Base-by-base conservation (phyloP, 176 grass and related monocot species). In the Phoenix dactylifera region DNA sequence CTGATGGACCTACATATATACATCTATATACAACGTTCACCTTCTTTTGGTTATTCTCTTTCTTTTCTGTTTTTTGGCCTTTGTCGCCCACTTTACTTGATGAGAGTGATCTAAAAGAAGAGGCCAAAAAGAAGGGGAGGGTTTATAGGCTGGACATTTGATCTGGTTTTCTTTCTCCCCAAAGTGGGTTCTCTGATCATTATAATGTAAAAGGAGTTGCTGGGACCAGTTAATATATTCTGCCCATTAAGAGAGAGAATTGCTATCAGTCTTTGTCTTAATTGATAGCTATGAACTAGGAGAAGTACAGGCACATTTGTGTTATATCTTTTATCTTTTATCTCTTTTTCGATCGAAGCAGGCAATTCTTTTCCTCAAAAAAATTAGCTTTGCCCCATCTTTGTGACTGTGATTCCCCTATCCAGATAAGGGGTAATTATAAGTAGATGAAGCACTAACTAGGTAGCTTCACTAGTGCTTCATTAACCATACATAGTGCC, bases 1-100 rank as follows among this genome's bases (percentile, higher is more conserved):
- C 22, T 6, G 67, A 49, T 85, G 86, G 83, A 73, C 69, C 55
- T 67, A 54, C 51, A 35, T 52, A 57, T 44, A 69, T 64, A 67
- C 51, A 72, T n/a, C 51, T 17, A 58, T 70, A 68, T 70, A 29
- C 15, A 62, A 35, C 32, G 24, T 66, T 39, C 58, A 48, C 29
- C 65, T 30, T 22, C 68, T 65, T 82, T 82, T 59, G 51, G 54
- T 32, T 76, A 82, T 59, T 75, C 51, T 62, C 55, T 29, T 44
- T 64, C 15, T 4, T 32, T 2, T 16, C 35, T 54, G 32, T 71
- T 54, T 71, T 35, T 35, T 14, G n/a, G 4, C 16, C 24, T 35
- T 35, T 55, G 51, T 12, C 35, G 12, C 35, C 35, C 9, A 44
- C 18, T 65, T 62, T 2, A 44, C 18, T 65, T 66, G 29, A 70